A percentile compares a stretch with the other conserved stretches of the same genome.
phyloP scores from a whole-genome alignment of 2,329 filamentous ascomycete genomes.

The Arachnopeziza araneosa region DNA sequence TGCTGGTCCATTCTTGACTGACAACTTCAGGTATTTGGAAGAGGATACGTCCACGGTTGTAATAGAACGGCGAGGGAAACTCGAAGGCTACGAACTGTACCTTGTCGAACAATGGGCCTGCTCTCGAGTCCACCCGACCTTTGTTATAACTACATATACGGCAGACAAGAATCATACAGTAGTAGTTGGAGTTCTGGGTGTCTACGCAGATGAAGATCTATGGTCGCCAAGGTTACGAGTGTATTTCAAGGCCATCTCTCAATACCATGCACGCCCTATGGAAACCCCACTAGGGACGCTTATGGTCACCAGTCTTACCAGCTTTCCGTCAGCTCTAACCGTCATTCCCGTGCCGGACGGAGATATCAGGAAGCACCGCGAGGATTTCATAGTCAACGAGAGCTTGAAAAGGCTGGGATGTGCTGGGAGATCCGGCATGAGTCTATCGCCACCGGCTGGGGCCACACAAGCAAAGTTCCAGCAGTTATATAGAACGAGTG shows the following conservation, averaged over 20 bases:
- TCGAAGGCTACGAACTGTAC: constrained; percentile 87
- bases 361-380: constrained; percentile 72
- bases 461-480: constrained; percentile 88
- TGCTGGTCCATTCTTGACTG: not conserved
- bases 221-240: constrained; percentile 77
- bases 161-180: constrained; percentile 76
- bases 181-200: constrained; percentile 72
- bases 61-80: constrained; percentile 61
- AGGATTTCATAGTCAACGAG: constrained; percentile 89
- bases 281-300: constrained; percentile 77
- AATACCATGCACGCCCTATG: constrained; percentile 78
- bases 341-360: constrained; percentile 89
- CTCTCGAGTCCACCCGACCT: constrained; percentile 82
- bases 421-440: constrained; percentile 82
- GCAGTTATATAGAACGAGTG: constrained; percentile 82
- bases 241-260: constrained; percentile 81
- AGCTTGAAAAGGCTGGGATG: constrained; percentile 89
- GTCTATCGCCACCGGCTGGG: constrained; percentile 67
- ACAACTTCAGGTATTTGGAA: constrained; percentile 62
- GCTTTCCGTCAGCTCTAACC: constrained; percentile 84
- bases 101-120: constrained; percentile 97
- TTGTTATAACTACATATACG: constrained; percentile 88
- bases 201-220: constrained; percentile 70
- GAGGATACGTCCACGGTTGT: constrained; percentile 74
- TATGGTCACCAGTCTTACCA: constrained; percentile 91